phyloP scores from a whole-genome alignment of 176 grass and related monocot genomes.

The Tillandsia fasciculata region DNA sequence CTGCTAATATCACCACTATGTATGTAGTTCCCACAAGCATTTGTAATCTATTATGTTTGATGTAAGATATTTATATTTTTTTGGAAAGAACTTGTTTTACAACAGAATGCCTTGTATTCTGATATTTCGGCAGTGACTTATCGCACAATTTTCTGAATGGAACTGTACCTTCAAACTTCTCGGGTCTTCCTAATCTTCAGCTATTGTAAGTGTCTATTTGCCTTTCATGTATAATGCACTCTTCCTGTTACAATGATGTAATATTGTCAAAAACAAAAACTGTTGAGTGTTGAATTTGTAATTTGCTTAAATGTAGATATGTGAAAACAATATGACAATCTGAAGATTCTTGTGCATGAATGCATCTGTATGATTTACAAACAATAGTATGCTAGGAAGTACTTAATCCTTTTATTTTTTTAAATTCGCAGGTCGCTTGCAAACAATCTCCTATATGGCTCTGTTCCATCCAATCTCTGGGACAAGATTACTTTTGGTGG shows the following conservation, averaged over 20 bases:
- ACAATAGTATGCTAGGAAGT: background rate
- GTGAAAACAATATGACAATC: background rate
- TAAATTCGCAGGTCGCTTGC: slow-evolving; percentile 50
- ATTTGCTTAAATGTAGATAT: background rate
- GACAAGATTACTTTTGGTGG: slow-evolving; percentile 40
- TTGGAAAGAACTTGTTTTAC: background rate
- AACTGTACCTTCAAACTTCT: slow-evolving; percentile 57
- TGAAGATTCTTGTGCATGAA: background rate
- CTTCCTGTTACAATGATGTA: background rate
- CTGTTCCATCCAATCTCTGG: slow-evolving; percentile 61
- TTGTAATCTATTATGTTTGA: background rate
- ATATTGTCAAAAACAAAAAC: background rate
- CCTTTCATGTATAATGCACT: slow-evolving; percentile 9
- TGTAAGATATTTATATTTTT: background rate
- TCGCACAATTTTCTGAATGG: slow-evolving; percentile 75
- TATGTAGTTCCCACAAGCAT: slow-evolving; percentile 25
- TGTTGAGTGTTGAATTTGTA: background rate
- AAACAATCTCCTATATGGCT: slow-evolving; percentile 36
- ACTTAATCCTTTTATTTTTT: background rate
- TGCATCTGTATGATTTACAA: background rate
- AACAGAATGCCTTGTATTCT: background rate
- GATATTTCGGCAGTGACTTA: slow-evolving; percentile 39
- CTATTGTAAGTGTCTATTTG: slow-evolving; percentile 46
- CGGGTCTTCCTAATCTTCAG: slow-evolving; percentile 69
- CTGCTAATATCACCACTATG: slow-evolving; percentile 70